Evolutionary conservation across 2,329 filamentous ascomycete genomes (phyloP), one percentile per base, ranked within the genome.

Genomic region (Cladosporium cucumerinum): DNA sequence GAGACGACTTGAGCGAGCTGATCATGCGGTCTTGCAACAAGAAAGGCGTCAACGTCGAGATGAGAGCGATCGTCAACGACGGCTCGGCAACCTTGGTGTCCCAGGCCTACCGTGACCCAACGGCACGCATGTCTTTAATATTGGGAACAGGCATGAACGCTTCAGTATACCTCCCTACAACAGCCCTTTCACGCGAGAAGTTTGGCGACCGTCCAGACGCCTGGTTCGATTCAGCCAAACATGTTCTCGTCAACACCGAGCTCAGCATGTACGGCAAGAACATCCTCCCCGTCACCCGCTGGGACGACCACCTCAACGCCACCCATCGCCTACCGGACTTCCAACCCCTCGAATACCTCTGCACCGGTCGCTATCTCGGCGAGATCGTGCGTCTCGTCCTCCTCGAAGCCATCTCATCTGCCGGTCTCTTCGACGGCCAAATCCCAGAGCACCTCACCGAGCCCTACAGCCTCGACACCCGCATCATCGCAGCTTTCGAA

Each of bases 101-200:
- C 60, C 83, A 85, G 70, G 86, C 87, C 30, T 89, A 89, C 70
- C 79, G 84, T 52, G 84, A 88, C 65, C 80, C 84, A 1, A 80
- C 83, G 23, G 87, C 86, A 4, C 82, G 86, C 34, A 84, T 89
- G 78, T 87, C 85, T 2, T 79, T 88, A 12, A 88, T 89, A 66
- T 77, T 89, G 14, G 87, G 87, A 30, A 89, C 87, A 0, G 87
- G 87, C 46, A 87, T 85, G 60, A 89, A 89, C 72, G 85, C 85
- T 64, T 84, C 85, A n/a, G 82, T 87, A 25, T 85, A 86, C 70
- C 82, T 87, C 34, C 86, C 86, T 2, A 81, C 85, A 14, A 74
- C 76, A 34, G 80, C 82, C 39, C 81, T 89, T 43, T 82, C 83
- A 3, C 71, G 73, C 21, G 77, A 79, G 59, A 89, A 89, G 68